phyloP scores from a whole-genome alignment of 2,329 filamentous ascomycete genomes.

The Cadophora sp. region DNA sequence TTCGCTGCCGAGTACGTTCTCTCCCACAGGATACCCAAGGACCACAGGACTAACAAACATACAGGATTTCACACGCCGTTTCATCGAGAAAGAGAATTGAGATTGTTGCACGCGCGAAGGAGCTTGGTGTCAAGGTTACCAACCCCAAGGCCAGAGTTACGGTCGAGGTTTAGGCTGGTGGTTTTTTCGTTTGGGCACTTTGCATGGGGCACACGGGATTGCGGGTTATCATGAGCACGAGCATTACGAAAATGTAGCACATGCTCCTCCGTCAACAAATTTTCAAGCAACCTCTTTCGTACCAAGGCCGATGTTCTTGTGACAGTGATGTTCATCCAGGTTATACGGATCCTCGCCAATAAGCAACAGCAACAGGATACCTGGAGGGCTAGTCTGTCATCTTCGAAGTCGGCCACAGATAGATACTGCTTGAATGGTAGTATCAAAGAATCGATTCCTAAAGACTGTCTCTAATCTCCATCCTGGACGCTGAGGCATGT shows the following conservation, averaged over 20 bases:
- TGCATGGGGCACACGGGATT: slow-evolving; percentile 45
- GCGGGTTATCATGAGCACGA: slow-evolving; percentile 44
- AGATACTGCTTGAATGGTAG: neutral
- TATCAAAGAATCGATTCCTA: too few relatives aligned
- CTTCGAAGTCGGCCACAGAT: neutral
- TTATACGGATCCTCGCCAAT: neutral
- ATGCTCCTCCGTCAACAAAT: slow-evolving; percentile 46
- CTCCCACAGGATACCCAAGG: slow-evolving; percentile 8
- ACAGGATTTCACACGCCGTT: slow-evolving; percentile 95
- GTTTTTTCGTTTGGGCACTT: slow-evolving; percentile 43
- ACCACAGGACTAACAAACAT: slow-evolving; percentile 47
- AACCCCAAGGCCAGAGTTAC: slow-evolving; percentile 99
- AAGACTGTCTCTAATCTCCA: too few relatives aligned
- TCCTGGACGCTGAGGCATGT: too few relatives aligned
- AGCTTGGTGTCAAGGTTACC: slow-evolving; percentile 99
- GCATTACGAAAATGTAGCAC: slow-evolving; percentile 43
- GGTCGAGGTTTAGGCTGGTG: slow-evolving; percentile 75
- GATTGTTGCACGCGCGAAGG: slow-evolving; percentile 96
- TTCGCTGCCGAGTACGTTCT: slow-evolving; percentile 93
- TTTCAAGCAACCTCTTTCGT: slow-evolving; percentile 32
- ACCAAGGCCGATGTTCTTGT: slow-evolving; percentile 6
- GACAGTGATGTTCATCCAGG: slow-evolving; percentile 10
- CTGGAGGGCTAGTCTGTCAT: neutral
- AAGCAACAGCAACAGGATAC: neutral
- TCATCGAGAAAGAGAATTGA: slow-evolving; percentile 99